Conservation (phyloP, 352 stramenopile genomes). For the Pythium biforme region DNA sequence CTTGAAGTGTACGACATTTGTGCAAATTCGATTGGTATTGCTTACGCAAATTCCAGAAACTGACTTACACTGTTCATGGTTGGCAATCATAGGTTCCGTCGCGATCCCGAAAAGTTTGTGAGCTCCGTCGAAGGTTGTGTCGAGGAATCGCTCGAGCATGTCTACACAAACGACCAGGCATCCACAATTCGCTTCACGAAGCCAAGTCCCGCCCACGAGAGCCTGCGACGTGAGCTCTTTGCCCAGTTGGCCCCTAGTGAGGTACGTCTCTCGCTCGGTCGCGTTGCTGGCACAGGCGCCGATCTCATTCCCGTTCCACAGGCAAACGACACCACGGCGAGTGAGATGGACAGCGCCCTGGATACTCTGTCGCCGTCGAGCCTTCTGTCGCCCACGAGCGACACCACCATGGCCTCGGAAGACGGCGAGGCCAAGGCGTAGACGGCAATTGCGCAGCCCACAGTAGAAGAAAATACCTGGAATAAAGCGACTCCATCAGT, state of each 20-base stretch:
- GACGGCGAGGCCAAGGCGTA: constrained; percentile 24
- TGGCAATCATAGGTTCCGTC: constrained; percentile 50
- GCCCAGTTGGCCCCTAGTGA: constrained; percentile 46
- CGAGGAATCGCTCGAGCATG: constrained; percentile 89
- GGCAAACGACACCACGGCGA: constrained; percentile 8
- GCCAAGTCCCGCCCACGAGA: constrained; percentile 78
- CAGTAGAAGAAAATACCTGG: neutral
- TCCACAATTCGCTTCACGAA: constrained; percentile 89
- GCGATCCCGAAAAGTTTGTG: constrained; percentile 88
- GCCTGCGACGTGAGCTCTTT: constrained; percentile 77
- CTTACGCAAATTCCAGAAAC: neutral
- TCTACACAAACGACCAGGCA: constrained; percentile 92
- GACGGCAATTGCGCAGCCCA: too few relatives aligned
- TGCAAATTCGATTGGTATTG: too few relatives aligned
- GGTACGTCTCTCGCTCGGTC: constrained; percentile 11
- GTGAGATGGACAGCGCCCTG: constrained; percentile 16
- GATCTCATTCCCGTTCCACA: constrained; percentile 2
- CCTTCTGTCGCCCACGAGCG: constrained; percentile 18
- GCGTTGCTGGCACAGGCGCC: neutral
- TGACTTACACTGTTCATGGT: neutral
- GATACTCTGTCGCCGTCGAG: constrained; percentile 19
- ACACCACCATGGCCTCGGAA: constrained; percentile 17
- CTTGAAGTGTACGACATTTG: constrained; percentile 80
- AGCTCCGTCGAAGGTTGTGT: constrained; percentile 91
- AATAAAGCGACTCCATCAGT: too few relatives aligned